A percentile compares a stretch with the other conserved stretches of the same genome.
phyloP scores from a whole-genome alignment of 176 grass and related monocot genomes.

The Rhipidocladum racemiflorum region DNA sequence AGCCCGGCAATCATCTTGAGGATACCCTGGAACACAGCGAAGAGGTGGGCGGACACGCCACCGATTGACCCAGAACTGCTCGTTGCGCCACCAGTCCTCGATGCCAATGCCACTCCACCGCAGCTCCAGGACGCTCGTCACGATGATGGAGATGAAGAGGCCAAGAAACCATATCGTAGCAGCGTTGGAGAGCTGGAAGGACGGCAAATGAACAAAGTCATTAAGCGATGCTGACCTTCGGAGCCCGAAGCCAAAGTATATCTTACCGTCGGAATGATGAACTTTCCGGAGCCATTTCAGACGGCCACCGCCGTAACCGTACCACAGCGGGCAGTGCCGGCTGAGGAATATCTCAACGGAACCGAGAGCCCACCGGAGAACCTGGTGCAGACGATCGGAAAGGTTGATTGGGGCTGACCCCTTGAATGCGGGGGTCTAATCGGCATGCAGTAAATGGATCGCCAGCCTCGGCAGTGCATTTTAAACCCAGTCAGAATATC shows the following conservation, averaged over 20 bases:
- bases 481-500: constrained; percentile 90
- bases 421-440: constrained; percentile 83
- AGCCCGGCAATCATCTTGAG: constrained; percentile 87
- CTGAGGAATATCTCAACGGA: constrained; percentile 94
- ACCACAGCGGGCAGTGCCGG: constrained; percentile 89
- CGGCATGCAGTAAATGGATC: constrained; percentile 97
- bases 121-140: constrained; percentile 84
- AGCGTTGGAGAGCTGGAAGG: constrained; percentile 66
- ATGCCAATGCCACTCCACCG: constrained; percentile 94
- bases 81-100: constrained; percentile 95
- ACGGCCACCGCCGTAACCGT: constrained; percentile 75
- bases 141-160: constrained; percentile 88
- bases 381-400: constrained; percentile 91
- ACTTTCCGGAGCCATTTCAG: constrained; percentile 86
- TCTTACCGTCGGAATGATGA: constrained; percentile 87
- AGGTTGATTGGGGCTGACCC: constrained; percentile 96
- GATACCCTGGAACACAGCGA: constrained; percentile 95
- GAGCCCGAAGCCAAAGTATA: neutral
- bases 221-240: neutral
- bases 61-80: constrained; percentile 99
- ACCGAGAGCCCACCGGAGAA: constrained; percentile 95
- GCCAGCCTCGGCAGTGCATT: constrained; percentile 98
- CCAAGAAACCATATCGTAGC: constrained; percentile 91
- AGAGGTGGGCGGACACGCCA: constrained; percentile 85
- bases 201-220: neutral